These are phyloP conservation scores for Botrytis fragariae DNA, from an alignment of 2,329 filamentous ascomycete species.

Conservation along the genomic window DNA sequence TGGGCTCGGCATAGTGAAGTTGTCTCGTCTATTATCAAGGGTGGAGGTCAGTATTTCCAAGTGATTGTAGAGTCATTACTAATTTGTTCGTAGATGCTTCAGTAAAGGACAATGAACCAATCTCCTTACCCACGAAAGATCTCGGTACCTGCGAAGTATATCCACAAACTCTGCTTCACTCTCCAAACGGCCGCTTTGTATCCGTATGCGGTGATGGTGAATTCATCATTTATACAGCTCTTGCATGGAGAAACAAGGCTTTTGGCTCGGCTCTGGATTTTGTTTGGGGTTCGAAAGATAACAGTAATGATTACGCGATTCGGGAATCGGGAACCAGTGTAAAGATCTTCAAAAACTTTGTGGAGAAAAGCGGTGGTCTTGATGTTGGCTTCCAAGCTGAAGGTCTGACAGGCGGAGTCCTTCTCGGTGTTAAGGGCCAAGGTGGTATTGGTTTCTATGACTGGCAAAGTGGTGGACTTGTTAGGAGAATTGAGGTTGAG, in stretches of 20 bases:
- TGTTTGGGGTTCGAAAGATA: slow-evolving; percentile 94
- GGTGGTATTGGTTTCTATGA: slow-evolving; percentile 96
- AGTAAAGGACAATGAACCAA: slow-evolving; percentile 84
- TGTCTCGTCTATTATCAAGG: slow-evolving; percentile 91
- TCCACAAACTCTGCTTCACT: slow-evolving; percentile 89
- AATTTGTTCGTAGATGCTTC: slow-evolving; percentile 58
- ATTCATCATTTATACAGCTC: slow-evolving; percentile 97
- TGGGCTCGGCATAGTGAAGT: slow-evolving; percentile 96
- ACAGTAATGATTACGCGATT: slow-evolving; percentile 97
- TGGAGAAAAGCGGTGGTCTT: slow-evolving; percentile 82
- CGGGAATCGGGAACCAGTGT: slow-evolving; percentile 91
- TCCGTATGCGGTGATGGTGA: slow-evolving; percentile 93
- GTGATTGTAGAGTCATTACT: slow-evolving; percentile 25
- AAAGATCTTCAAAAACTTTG: slow-evolving; percentile 97
- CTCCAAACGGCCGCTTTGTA: slow-evolving; percentile 88
- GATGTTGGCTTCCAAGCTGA: slow-evolving; percentile 96
- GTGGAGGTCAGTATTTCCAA: slow-evolving; percentile 54
- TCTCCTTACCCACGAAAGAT: slow-evolving; percentile 87
- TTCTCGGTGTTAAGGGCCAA: slow-evolving; percentile 92
- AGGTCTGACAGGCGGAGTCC: slow-evolving; percentile 80
- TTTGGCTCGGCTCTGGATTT: slow-evolving; percentile 96
- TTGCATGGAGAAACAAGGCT: slow-evolving; percentile 95
- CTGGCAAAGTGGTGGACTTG: slow-evolving; percentile 85
- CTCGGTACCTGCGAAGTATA: slow-evolving; percentile 96
- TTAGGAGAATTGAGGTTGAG: slow-evolving; percentile 85